A percentile compares a stretch with the other conserved stretches of the same genome.
phyloP scores from a whole-genome alignment of 2,329 filamentous ascomycete species.

The Coniosporium tulheliwenetii region DNA sequence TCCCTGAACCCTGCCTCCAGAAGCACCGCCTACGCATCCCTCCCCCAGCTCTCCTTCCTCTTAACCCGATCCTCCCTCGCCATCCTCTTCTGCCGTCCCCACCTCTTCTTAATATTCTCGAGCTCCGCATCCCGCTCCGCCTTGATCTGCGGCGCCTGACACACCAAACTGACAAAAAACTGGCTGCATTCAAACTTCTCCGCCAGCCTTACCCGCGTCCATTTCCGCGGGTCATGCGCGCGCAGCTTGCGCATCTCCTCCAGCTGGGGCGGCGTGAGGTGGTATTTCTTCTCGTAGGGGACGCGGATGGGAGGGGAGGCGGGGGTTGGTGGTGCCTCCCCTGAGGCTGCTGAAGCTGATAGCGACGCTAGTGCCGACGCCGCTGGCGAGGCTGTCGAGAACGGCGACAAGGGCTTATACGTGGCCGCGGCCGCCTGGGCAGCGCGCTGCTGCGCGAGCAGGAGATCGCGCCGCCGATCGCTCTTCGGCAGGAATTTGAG shows the following conservation, averaged over 20 bases:
- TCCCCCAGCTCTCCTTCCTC: constrained; percentile 45
- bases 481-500: constrained; percentile 45
- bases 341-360: constrained; percentile 1
- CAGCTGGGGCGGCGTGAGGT: constrained; percentile 40
- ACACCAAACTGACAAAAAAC: constrained; percentile 46
- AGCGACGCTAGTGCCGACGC: not conserved
- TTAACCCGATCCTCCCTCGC: constrained; percentile 45
- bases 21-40: constrained; percentile 30
- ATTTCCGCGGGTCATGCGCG: constrained; percentile 37
- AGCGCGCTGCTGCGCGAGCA: constrained; percentile 12
- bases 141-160: constrained; percentile 31
- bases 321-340: constrained; percentile 7
- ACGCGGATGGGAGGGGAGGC: constrained; percentile 34
- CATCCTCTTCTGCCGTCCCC: constrained; percentile 42
- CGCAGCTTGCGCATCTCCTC: constrained; percentile 43
- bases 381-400: constrained; percentile 6
- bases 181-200: constrained; percentile 47
- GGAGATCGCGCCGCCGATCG: constrained; percentile 36
- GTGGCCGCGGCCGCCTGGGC: constrained; percentile 3
- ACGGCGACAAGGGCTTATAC: not conserved
- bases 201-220: constrained; percentile 44
- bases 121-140: constrained; percentile 27
- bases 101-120: constrained; percentile 40
- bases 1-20: not conserved
- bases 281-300: constrained; percentile 43